These are phyloP conservation scores for Eimeria acervulina DNA, from an alignment of 169 alveolate genomes.

Conservation along the genomic window DNA sequence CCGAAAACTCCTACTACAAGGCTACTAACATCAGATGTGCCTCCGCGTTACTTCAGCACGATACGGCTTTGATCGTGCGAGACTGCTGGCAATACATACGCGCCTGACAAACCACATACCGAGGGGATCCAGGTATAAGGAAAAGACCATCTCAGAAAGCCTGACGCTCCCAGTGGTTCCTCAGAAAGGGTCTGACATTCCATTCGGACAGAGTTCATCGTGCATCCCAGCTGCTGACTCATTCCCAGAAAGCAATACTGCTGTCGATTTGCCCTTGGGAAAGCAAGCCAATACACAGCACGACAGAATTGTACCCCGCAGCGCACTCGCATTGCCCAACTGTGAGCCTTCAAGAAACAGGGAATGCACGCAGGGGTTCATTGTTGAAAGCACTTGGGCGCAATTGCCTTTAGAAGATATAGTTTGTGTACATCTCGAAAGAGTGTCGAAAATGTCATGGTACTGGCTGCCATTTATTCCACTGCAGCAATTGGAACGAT, in stretches of 20 bases:
- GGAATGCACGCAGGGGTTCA: background rate
- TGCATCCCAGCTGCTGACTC: constrained; percentile 3
- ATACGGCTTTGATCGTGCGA: constrained; percentile 81
- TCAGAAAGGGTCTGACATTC: background rate
- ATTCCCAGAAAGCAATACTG: background rate
- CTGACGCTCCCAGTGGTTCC: background rate
- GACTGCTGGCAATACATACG: constrained; percentile 81
- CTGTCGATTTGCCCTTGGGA: background rate
- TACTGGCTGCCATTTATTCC: background rate
- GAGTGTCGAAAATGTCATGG: background rate
- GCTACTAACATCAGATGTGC: background rate
- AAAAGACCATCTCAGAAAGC: background rate
- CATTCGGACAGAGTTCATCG: constrained; percentile 2
- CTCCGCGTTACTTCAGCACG: constrained; percentile 46
- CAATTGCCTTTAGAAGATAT: background rate
- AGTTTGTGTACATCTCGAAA: background rate
- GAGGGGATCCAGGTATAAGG: constrained; percentile 64
- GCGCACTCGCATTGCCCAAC: background rate
- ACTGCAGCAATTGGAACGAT: background rate
- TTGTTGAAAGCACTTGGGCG: background rate
- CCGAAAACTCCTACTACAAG: no score
- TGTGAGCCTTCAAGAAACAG: background rate
- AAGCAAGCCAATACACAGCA: background rate
- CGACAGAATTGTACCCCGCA: background rate
- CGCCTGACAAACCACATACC: constrained; percentile 82